Conservation (phyloP, 345 rosid genomes). For the Linum usitatissimum region DNA sequence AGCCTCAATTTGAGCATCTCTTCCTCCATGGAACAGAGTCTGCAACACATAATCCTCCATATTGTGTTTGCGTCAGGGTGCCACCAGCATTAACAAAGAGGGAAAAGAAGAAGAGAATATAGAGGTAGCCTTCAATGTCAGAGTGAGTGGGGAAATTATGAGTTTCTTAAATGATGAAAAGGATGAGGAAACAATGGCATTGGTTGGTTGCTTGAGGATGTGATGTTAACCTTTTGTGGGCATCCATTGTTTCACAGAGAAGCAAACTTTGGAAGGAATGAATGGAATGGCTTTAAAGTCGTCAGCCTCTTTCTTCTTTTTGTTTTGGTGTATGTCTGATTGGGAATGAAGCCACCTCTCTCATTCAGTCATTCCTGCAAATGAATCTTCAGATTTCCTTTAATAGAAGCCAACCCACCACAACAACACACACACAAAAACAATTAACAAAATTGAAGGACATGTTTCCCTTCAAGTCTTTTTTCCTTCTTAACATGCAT, state of each 20-base stretch:
- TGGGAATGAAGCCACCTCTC: slow-evolving; percentile 22
- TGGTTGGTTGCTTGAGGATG: slow-evolving; percentile 49
- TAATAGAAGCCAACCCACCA: slow-evolving; percentile 29
- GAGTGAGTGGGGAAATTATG: slow-evolving; percentile 13
- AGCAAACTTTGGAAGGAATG: slow-evolving; percentile 35
- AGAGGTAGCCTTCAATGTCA: background rate
- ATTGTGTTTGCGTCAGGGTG: slow-evolving; percentile 10
- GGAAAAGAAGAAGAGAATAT: background rate
- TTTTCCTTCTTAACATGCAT: too few relatives aligned
- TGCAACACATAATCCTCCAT: slow-evolving; percentile 50
- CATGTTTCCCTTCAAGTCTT: too few relatives aligned
- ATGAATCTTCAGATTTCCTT: slow-evolving; percentile 48
- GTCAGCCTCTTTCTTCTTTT: slow-evolving; percentile 17
- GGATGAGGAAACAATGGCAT: slow-evolving; percentile 7
- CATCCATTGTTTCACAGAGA: slow-evolving; percentile 73
- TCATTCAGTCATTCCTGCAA: slow-evolving; percentile 30
- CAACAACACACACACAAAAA: background rate
- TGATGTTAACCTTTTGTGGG: slow-evolving; percentile 40
- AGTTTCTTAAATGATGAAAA: slow-evolving; percentile 7
- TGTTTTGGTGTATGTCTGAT: slow-evolving; percentile 19
- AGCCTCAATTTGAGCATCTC: slow-evolving; percentile 48
- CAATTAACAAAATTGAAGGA: too few relatives aligned
- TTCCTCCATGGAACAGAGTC: slow-evolving; percentile 41
- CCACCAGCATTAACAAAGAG: background rate
- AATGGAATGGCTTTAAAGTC: slow-evolving; percentile 11